A percentile compares a stretch with the other conserved stretches of the same genome.
These are phyloP conservation scores for Plantago major DNA, from an alignment of 257 asterid species.

Conservation along the genomic window DNA sequence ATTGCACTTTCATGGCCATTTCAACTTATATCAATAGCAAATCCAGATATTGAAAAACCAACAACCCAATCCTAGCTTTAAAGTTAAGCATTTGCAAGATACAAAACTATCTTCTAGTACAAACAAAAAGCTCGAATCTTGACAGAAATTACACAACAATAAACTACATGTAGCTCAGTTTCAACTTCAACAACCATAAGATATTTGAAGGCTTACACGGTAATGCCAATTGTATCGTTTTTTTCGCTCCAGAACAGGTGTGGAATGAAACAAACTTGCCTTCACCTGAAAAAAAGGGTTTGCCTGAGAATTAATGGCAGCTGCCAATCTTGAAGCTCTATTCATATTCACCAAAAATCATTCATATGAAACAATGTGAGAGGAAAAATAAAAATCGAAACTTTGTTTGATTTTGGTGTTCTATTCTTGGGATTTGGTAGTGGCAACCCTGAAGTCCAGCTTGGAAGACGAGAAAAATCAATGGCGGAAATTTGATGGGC, in stretches of 20 bases:
- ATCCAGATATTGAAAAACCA: too few relatives aligned
- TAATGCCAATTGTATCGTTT: constrained; percentile 59
- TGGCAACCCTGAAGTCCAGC: constrained; percentile 26
- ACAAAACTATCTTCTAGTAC: too few relatives aligned
- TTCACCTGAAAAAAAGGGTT: constrained; percentile 48
- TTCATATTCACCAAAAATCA: constrained; percentile 36
- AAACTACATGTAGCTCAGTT: neutral
- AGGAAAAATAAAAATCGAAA: constrained; percentile 6
- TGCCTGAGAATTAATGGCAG: constrained; percentile 38
- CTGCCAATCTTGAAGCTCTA: constrained; percentile 38
- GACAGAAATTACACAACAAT: neutral
- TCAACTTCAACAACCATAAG: neutral
- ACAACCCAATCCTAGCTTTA: too few relatives aligned
- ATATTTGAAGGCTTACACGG: constrained; percentile 34
- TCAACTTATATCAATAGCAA: too few relatives aligned
- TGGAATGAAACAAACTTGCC: constrained; percentile 54
- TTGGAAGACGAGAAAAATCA: too few relatives aligned
- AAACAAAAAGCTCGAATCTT: constrained; percentile 2
- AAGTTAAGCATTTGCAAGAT: too few relatives aligned
- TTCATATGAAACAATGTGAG: constrained; percentile 6
- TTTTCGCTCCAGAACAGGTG: constrained; percentile 66
- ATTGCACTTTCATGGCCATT: too few relatives aligned
- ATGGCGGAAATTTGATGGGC: too few relatives aligned
- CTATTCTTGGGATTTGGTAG: constrained; percentile 3
- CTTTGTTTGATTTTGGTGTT: constrained; percentile 1